A percentile compares a stretch with the other conserved stretches of the same genome.
Conservation (phyloP, 257 asterid species). For the Dorcoceras hygrometricum region DNA sequence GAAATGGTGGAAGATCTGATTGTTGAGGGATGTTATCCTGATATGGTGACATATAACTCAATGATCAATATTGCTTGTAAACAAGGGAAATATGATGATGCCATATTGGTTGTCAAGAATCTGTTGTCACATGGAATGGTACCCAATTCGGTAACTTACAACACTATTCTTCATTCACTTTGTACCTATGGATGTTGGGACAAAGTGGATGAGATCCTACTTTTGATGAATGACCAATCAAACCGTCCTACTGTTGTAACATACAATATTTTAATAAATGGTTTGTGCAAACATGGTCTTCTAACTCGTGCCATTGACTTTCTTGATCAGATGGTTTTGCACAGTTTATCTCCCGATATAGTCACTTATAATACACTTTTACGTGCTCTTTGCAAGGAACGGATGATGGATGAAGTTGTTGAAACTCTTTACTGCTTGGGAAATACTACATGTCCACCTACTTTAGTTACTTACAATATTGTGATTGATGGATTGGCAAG, state of each 20-base stretch:
- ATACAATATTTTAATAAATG: slow-evolving; percentile 69
- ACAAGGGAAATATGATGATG: slow-evolving; percentile 52
- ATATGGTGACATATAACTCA: slow-evolving; percentile 73
- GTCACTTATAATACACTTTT: slow-evolving; percentile 78
- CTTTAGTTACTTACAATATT: slow-evolving; percentile 63
- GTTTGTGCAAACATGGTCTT: slow-evolving; percentile 71
- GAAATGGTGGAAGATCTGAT: slow-evolving; percentile 78
- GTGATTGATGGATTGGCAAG: slow-evolving; percentile 77
- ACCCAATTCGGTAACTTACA: slow-evolving; percentile 69
- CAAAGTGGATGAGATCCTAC: slow-evolving; percentile 57
- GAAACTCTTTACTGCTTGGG: slow-evolving; percentile 45
- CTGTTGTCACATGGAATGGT: slow-evolving; percentile 67
- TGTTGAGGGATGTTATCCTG: slow-evolving; percentile 84
- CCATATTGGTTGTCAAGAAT: slow-evolving; percentile 39
- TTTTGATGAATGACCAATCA: slow-evolving; percentile 56
- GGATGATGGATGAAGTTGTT: slow-evolving; percentile 58
- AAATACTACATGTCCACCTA: slow-evolving; percentile 51
- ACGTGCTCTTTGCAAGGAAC: slow-evolving; percentile 64
- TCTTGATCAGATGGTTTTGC: slow-evolving; percentile 57
- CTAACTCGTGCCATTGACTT: slow-evolving; percentile 66
- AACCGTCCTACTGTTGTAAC: slow-evolving; percentile 61
- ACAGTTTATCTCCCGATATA: slow-evolving; percentile 53
- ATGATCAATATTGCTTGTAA: slow-evolving; percentile 66
- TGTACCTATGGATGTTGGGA: slow-evolving; percentile 56
- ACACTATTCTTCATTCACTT: slow-evolving; percentile 76